Conservation (phyloP, 352 stramenopile species). For the Globisporangium carolinianum region DNA sequence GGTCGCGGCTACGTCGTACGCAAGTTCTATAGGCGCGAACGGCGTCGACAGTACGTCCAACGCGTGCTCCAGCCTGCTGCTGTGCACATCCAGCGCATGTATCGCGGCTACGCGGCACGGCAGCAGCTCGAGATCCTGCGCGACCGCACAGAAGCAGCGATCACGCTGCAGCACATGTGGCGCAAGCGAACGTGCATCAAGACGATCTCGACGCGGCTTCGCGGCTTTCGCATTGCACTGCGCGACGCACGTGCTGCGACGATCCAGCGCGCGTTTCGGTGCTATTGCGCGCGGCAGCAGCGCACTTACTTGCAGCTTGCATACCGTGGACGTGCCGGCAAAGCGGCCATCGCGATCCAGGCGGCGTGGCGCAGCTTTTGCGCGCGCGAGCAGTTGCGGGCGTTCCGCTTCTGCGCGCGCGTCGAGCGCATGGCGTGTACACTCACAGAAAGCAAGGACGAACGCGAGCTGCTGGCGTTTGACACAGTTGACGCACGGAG, state of each 20-base stretch:
- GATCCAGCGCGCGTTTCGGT: slow-evolving; percentile 61
- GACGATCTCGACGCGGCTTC: slow-evolving; percentile 29
- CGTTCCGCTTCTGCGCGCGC: slow-evolving; percentile 60
- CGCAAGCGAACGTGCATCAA: slow-evolving; percentile 34
- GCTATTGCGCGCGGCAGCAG: slow-evolving; percentile 37
- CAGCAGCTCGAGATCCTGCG: slow-evolving; percentile 42
- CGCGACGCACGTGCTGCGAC: slow-evolving; percentile 26
- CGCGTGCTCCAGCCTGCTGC: slow-evolving; percentile 41
- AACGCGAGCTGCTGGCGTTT: slow-evolving; percentile 65
- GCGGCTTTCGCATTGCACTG: slow-evolving; percentile 34
- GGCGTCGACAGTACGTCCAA: slow-evolving; percentile 29
- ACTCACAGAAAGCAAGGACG: slow-evolving; percentile 45
- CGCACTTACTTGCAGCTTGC: slow-evolving; percentile 33
- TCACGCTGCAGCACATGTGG: slow-evolving; percentile 75
- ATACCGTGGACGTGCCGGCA: slow-evolving; percentile 36
- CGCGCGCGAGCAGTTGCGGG: slow-evolving; percentile 42
- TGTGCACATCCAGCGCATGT: slow-evolving; percentile 58
- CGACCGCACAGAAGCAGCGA: slow-evolving; percentile 58
- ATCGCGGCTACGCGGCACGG: slow-evolving; percentile 52
- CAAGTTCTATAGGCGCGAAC: slow-evolving; percentile 47
- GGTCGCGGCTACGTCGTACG: slow-evolving; percentile 50
- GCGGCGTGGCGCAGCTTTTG: slow-evolving; percentile 63
- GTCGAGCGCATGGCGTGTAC: slow-evolving; percentile 56
- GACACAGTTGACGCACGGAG: slow-evolving; percentile 52
- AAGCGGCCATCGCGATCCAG: slow-evolving; percentile 57